Base-by-base conservation (phyloP, 2,329 filamentous ascomycete genomes). In the Ophioceras dolichostomum region DNA sequence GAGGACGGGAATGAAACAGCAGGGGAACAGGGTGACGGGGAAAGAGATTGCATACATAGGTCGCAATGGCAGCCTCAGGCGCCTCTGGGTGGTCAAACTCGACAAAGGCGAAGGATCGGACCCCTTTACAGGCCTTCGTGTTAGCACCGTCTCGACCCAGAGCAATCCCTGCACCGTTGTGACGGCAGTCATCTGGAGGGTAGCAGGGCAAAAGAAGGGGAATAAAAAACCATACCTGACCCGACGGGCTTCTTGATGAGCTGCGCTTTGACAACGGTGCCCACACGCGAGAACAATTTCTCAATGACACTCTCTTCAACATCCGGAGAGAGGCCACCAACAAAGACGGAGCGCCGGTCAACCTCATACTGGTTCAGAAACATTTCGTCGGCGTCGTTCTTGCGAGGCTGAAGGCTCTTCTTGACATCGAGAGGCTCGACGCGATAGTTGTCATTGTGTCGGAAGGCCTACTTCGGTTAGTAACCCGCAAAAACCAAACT, bases 391-490 rank as follows among this genome's bases (percentile, higher is more conserved):
- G 44, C 39, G 34, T 49, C 49, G 31, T 39, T 26, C 37, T 49
- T 44, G 26, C 38, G 35, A 31, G 48, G 36, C 30, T 45, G 38
- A n/a, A 37, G 38, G 1, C 42, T 39, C 39, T 51, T 55, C 43
- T 58, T 55, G n/a, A 52, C 39, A 29, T 57, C 55, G 21, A 55
- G 56, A 1, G 54, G 44, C 4, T 49, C 42, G 32, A 59, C 51
- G 2, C 46, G 49, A 32, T 54, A 56, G 10, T 43, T 35, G 24
- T 49, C 42, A 42, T 62, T 43, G 37, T 55, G 45, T 38, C 57
- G 47, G 43, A 62, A 57, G 10, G 57, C 47, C 54, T 58, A 29
- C n/a, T n/a, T n/a, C n/a, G n/a, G n/a, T n/a, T n/a, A n/a, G n/a
- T n/a, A n/a, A n/a, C n/a, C n/a, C n/a, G n/a, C n/a, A n/a, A n/a